Evolutionary conservation across 2,329 filamentous ascomycete genomes (phyloP), one percentile per base, ranked within the genome.

Genomic region (Pezicula neosporulosa): DNA sequence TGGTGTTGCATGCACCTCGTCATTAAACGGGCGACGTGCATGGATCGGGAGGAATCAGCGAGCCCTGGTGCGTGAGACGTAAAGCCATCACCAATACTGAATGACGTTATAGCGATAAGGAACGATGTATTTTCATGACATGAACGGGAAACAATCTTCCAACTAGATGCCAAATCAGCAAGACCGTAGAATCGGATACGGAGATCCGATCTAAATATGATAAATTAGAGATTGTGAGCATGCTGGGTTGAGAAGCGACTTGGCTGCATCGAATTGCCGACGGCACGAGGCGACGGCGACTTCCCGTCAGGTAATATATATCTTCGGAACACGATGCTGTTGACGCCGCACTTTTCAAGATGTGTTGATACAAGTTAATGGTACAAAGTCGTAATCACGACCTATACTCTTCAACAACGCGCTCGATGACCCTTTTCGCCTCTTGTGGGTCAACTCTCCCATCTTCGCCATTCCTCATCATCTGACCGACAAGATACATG

Each of bases 401-500:
- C 37, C 51, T 48, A 44, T 48, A 43, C 19, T 56, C 54, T 36
- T 67, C 59, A 41, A 83, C 68, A 41, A 82, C 59, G 60, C 75
- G 70, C 51, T 72, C 71, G 33, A 87, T 64, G 10, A 80, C 71
- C 51, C 70, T 68, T 63, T 80, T 78, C 9, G 83, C 84, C 60
- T 75, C 76, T 51, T 73, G 72, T 4, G 85, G 79, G 65, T 87
- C 82, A 6, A 87, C 77, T 1, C 79, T 79, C 1, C 83, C 83
- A 53, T 82, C 80, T 27, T 77, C 74, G 27, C 81, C 81, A 54
- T 71, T 69, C 42, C 80, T 73, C 69, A 87, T 83, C 80, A 88
- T 86, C 66, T 86, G 80, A 10, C 85, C 85, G 13, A 89, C 77
- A 59, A 88, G 79, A 72, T 80, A 88, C 60, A 82, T 83, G 6